phyloP scores from a whole-genome alignment of 2,329 filamentous ascomycete species.

The Truncatella angustata region DNA sequence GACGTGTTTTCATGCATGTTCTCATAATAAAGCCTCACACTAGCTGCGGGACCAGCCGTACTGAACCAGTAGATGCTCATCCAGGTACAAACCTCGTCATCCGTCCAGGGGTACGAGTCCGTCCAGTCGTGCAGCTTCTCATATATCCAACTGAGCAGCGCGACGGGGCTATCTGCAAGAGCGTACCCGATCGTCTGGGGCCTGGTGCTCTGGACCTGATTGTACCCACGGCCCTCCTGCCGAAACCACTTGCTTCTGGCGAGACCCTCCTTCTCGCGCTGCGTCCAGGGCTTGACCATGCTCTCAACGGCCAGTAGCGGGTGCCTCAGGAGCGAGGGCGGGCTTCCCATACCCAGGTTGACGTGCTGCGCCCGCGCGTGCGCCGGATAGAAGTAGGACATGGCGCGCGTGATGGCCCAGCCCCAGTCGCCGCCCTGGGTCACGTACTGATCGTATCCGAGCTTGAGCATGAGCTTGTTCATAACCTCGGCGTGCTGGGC shows the following conservation, averaged over 20 bases:
- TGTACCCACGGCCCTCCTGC: constrained; percentile 54
- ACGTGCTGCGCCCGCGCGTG: constrained; percentile 56
- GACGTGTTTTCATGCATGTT: constrained; percentile 54
- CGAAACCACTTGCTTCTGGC: constrained; percentile 52
- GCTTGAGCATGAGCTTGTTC: constrained; percentile 57
- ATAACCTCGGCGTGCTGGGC: constrained; percentile 59
- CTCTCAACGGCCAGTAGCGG: constrained; percentile 4
- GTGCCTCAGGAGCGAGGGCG: constrained; percentile 22
- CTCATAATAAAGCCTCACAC: constrained; percentile 70
- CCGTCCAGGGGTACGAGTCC: constrained; percentile 68
- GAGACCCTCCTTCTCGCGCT: constrained; percentile 45
- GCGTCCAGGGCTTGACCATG: constrained; percentile 42
- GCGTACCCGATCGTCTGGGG: constrained; percentile 71
- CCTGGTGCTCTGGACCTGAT: constrained; percentile 58
- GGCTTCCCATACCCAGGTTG: background rate
- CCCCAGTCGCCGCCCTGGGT: constrained; percentile 70
- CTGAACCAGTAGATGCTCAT: constrained; percentile 72
- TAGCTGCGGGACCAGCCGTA: constrained; percentile 62
- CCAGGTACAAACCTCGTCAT: constrained; percentile 76
- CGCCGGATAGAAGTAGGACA: constrained; percentile 58
- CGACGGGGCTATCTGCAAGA: constrained; percentile 67
- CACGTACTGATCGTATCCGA: constrained; percentile 57
- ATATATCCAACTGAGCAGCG: constrained; percentile 72
- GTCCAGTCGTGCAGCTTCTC: constrained; percentile 79
- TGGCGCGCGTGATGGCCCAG: constrained; percentile 58